Conservation (phyloP, 371 early-diverging fungal species). For the Mortierella sp. region DNA sequence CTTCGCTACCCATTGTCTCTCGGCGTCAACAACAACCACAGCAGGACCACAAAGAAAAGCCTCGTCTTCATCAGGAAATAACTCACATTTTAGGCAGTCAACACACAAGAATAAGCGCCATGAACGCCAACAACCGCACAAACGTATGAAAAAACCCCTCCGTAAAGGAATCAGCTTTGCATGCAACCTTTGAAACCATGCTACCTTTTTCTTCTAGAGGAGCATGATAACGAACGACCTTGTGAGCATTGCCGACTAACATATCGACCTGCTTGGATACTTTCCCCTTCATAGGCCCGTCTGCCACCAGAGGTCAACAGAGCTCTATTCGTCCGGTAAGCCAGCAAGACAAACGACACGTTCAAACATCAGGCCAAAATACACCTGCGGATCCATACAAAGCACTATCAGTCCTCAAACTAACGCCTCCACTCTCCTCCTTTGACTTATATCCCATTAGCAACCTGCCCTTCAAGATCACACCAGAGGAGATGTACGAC, state of each 20-base stretch:
- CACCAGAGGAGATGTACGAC: constrained; percentile 95
- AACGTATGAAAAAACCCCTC: constrained; percentile 22
- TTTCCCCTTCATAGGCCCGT: constrained; percentile 68
- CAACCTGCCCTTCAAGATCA: constrained; percentile 96
- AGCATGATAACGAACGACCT: background rate
- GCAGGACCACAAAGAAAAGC: background rate
- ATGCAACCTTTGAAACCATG: background rate
- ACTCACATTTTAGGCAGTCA: background rate
- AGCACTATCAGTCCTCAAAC: background rate
- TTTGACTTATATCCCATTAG: constrained; percentile 43
- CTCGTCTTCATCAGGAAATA: background rate
- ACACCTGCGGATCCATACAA: background rate
- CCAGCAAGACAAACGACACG: background rate
- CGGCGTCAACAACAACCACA: background rate
- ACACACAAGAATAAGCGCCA: background rate
- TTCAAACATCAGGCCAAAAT: background rate
- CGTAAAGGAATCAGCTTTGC: background rate
- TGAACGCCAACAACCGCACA: constrained; percentile 42
- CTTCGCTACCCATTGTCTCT: background rate
- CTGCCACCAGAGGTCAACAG: constrained; percentile 96
- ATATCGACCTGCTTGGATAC: background rate
- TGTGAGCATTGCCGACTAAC: background rate
- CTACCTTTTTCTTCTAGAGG: background rate
- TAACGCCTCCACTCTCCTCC: background rate
- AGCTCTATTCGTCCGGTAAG: constrained; percentile 87